Percentiles rank a stretch among this genome's conserved stretches.
phyloP scores from a whole-genome alignment of 768 basidiomycete species.

The Lyophyllum semitale region DNA sequence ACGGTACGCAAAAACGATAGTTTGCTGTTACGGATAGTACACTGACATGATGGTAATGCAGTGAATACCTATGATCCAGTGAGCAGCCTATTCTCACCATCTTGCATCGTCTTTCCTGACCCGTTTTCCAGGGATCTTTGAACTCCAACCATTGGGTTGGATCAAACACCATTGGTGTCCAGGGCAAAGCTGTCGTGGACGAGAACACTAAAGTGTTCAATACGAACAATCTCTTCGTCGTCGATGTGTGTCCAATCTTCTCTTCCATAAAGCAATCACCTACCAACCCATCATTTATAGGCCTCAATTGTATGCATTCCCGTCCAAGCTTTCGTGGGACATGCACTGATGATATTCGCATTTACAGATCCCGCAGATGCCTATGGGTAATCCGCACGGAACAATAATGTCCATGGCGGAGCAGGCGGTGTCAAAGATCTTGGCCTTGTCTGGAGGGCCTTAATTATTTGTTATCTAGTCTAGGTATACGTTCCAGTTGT shows the following conservation, averaged over 20 bases:
- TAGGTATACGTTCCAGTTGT: not conserved
- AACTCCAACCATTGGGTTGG: slow-evolving; percentile 71
- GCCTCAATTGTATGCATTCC: slow-evolving; percentile 33
- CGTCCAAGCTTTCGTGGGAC: not conserved
- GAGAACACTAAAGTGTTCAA: slow-evolving; percentile 54
- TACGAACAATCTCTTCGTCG: slow-evolving; percentile 54
- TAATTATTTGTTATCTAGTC: slow-evolving; percentile 18
- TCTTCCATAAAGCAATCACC: not conserved
- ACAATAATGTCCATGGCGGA: slow-evolving; percentile 59
- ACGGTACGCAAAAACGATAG: slow-evolving; percentile 36
- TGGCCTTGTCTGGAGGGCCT: slow-evolving; percentile 55
- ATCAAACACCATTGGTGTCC: slow-evolving; percentile 48
- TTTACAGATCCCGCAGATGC: slow-evolving; percentile 48
- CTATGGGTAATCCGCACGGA: slow-evolving; percentile 61
- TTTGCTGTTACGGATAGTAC: not conserved
- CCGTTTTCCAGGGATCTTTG: slow-evolving; percentile 33
- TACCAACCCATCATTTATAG: slow-evolving; percentile 12
- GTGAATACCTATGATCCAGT: slow-evolving; percentile 41
- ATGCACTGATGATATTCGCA: not conserved
- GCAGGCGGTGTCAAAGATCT: slow-evolving; percentile 56
- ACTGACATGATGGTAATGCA: slow-evolving; percentile 17
- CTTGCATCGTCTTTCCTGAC: not conserved
- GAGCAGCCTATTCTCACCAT: not conserved
- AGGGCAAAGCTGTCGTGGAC: slow-evolving; percentile 51
- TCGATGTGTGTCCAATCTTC: slow-evolving; percentile 41